Base-by-base conservation (phyloP, 2,329 filamentous ascomycete species). In the Arthrobotrys conoides region DNA sequence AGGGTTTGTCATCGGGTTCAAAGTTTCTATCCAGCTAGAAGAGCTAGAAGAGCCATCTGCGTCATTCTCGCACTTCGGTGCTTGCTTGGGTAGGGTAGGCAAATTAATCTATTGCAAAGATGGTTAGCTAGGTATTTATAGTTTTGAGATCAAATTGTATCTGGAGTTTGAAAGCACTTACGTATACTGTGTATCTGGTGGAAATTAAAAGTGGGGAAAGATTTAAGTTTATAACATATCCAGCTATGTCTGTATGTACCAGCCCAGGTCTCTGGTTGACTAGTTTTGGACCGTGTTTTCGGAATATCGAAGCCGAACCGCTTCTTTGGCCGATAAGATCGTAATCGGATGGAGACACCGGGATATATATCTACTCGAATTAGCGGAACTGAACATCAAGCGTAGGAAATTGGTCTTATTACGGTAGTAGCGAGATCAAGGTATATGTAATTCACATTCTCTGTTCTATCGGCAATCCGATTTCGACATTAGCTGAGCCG, bases 31-130 rank as follows among this genome's bases (percentile, higher is more conserved):
- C 2, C 3, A 41, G 38, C 44, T 20, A 46, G n/a, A 46, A 46
- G n/a, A 41, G 14, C n/a, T 46, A 46, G n/a, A 46, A 46, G n/a
- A 46, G n/a, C 44, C 44, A 46, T 18, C 44, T 46, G 18, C 44
- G 44, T 46, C 44, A 46, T 20, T 20, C 5, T 46, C 44, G 44
- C 44, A 20, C 4, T 46, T 46, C 44, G 44, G 44, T 16, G 44
- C 44, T 46, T 46, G 6, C 8, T 20, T 46, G 5, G n/a, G 2
- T 8, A 20, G 44, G 44, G n/a, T 46, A 20, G 6, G 20, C 6
- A 46, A 18, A 46, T 18, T 46, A 20, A 46, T 20, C 5, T 46
- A 1, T 20, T 5, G 6, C n/a, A 6, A 46, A 18, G 18, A 18
- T 46, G 9, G 44, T 12, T 20, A 18, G n/a, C n/a, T 2, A 46